phyloP scores from a whole-genome alignment of 768 basidiomycete species.

The Agrocybe chaxingu region DNA sequence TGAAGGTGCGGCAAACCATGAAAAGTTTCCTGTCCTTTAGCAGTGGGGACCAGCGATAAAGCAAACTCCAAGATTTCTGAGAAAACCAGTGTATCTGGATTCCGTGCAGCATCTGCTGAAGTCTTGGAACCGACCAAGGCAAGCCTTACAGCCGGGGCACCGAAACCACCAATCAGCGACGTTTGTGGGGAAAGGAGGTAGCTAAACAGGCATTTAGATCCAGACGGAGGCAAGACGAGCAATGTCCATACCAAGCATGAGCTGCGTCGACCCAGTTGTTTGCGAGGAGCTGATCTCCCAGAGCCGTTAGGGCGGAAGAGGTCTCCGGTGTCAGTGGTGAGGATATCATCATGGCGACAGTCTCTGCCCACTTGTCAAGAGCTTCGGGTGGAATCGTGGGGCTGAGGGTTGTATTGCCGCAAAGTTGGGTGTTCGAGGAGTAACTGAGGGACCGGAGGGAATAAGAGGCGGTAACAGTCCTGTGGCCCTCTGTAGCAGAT shows the following conservation, averaged over 20 bases:
- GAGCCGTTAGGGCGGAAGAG: slow-evolving; percentile 71
- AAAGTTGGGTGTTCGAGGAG: slow-evolving; percentile 68
- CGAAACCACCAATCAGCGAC: slow-evolving; percentile 67
- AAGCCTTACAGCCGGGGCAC: slow-evolving; percentile 63
- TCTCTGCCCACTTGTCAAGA: slow-evolving; percentile 81
- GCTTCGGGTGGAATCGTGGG: slow-evolving; percentile 58
- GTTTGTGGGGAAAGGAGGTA: slow-evolving; percentile 87
- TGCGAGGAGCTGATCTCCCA: slow-evolving; percentile 78
- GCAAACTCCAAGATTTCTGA: slow-evolving; percentile 94
- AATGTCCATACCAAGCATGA: slow-evolving; percentile 75
- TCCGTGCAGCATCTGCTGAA: slow-evolving; percentile 56
- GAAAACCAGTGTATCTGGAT: slow-evolving; percentile 76
- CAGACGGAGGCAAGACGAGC: neutral
- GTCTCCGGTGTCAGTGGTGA: slow-evolving; percentile 67
- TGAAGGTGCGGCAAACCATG: slow-evolving; percentile 82
- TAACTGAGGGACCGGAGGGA: slow-evolving; percentile 30
- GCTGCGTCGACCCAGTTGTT: slow-evolving; percentile 81
- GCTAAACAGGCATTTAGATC: slow-evolving; percentile 35
- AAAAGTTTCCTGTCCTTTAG: slow-evolving; percentile 87
- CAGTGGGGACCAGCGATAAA: slow-evolving; percentile 62
- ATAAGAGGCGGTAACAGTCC: slow-evolving; percentile 37
- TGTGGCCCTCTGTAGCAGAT: slow-evolving; percentile 40
- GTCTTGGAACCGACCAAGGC: slow-evolving; percentile 69
- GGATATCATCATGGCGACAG: slow-evolving; percentile 77
- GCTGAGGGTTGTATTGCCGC: slow-evolving; percentile 35